Percentiles rank a stretch among this genome's conserved stretches.
Conservation (phyloP, 345 rosid genomes). For the Lagerstroemia speciosa region DNA sequence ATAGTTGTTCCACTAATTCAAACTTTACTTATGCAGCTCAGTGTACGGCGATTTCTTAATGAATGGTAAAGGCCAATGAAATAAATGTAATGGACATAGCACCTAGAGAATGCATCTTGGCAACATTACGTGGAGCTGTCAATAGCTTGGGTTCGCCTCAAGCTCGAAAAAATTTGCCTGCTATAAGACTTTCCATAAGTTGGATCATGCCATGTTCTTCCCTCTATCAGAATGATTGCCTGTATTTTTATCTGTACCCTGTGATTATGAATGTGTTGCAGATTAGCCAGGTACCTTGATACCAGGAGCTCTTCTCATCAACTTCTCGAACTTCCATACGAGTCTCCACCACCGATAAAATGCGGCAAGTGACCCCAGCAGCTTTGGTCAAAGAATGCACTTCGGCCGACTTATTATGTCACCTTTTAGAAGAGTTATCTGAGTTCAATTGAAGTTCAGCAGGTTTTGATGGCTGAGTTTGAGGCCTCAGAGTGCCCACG, state of each 20-base stretch:
- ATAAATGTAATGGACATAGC: too few species aligned
- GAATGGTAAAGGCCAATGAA: too few species aligned
- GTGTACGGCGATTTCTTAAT: not conserved
- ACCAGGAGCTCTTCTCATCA: not conserved
- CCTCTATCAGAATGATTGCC: not conserved
- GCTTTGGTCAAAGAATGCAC: not conserved
- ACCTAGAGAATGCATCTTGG: not conserved
- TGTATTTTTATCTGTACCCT: not conserved
- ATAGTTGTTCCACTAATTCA: not conserved
- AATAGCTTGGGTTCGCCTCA: not conserved
- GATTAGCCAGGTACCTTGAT: not conserved
- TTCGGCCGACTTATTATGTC: conserved; percentile 9
- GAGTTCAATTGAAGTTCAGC: conserved; percentile 29
- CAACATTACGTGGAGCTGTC: not conserved
- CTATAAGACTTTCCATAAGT: not conserved
- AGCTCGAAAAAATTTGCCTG: not conserved
- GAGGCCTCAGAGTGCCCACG: conserved; percentile 38
- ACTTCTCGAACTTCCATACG: not conserved
- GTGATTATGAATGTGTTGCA: not conserved
- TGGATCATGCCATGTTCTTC: not conserved
- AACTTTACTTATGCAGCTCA: too few species aligned
- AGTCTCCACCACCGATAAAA: not conserved
- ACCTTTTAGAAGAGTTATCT: conserved; percentile 29
- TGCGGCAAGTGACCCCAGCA: not conserved
- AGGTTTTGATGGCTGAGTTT: conserved; percentile 36